These are phyloP conservation scores for Nepenthes alata DNA, from an alignment of 179 eudicot genomes.

Conservation along the genomic window DNA sequence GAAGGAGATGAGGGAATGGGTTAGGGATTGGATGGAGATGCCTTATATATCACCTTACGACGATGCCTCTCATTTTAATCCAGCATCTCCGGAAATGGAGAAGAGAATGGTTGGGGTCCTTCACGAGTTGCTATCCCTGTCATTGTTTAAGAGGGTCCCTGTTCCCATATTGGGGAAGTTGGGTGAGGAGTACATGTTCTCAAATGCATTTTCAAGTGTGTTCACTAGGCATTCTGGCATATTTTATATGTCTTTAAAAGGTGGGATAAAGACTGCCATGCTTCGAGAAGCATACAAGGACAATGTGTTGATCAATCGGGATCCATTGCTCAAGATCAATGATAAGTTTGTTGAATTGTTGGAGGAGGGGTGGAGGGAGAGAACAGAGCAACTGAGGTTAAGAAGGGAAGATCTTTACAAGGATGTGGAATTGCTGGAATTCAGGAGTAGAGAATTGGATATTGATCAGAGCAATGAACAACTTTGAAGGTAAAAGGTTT, in stretches of 20 bases:
- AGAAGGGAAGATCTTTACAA: conserved; percentile 31
- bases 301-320: conserved; percentile 56
- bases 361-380: conserved; percentile 54
- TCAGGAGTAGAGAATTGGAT: conserved; percentile 6
- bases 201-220: conserved; percentile 62
- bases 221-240: conserved; percentile 82
- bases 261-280: conserved; percentile 74
- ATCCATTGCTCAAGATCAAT: conserved; percentile 59
- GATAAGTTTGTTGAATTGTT: conserved; percentile 67
- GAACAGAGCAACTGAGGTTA: conserved; percentile 36
- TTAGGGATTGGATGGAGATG: conserved; percentile 85
- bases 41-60: conserved; percentile 78
- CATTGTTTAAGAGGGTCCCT: conserved; percentile 60
- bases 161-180: conserved; percentile 74
- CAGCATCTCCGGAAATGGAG: conserved; percentile 67
- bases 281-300: conserved; percentile 76
- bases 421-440: conserved; percentile 33
- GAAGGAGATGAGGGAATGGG: conserved; percentile 95
- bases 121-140: conserved; percentile 69
- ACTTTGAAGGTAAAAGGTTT: not conserved
- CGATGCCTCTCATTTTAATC: conserved; percentile 43
- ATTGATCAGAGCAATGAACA: conserved; percentile 1
- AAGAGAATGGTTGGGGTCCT: conserved; percentile 82
- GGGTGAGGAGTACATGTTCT: conserved; percentile 58
- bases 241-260: conserved; percentile 65